Evolutionary conservation across 192 early-diverging fungal genomes (phyloP).

Genomic region (Podila minutissima): DNA sequence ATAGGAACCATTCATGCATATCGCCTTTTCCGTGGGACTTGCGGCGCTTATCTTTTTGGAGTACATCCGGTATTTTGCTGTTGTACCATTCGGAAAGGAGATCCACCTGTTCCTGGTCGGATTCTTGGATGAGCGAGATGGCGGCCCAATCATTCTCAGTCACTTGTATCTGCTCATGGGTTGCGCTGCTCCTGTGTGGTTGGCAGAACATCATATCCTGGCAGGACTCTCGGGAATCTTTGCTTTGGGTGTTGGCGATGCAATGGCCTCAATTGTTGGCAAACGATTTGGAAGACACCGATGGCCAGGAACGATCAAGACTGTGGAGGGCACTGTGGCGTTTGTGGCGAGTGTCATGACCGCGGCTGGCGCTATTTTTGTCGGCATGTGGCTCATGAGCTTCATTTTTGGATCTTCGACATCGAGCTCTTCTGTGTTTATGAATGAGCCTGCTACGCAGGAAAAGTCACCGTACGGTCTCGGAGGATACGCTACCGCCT

Average conservation of each 20-base stretch:
- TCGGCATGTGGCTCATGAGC: constrained; percentile 48
- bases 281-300: constrained; percentile 72
- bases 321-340: constrained; percentile 87
- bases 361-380: constrained; percentile 51
- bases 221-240: constrained; percentile 83
- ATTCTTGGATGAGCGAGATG: constrained; percentile 89
- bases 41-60: constrained; percentile 79
- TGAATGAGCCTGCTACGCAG: background rate
- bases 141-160: constrained; percentile 83
- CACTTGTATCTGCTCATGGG: constrained; percentile 93
- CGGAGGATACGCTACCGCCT: background rate
- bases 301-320: constrained; percentile 84
- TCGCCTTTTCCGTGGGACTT: constrained; percentile 85
- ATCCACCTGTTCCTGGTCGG: constrained; percentile 78
- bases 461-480: background rate
- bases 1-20: constrained; percentile 77
- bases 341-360: constrained; percentile 77
- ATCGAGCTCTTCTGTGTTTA: background rate
- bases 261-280: constrained; percentile 89
- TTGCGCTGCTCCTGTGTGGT: constrained; percentile 92
- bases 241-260: constrained; percentile 90
- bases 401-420: constrained; percentile 27
- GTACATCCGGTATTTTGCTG: constrained; percentile 78
- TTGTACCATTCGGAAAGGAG: constrained; percentile 70
- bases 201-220: constrained; percentile 63